Conservation (phyloP, 2,329 filamentous ascomycete species). For the Leptoxyphium fumago region DNA sequence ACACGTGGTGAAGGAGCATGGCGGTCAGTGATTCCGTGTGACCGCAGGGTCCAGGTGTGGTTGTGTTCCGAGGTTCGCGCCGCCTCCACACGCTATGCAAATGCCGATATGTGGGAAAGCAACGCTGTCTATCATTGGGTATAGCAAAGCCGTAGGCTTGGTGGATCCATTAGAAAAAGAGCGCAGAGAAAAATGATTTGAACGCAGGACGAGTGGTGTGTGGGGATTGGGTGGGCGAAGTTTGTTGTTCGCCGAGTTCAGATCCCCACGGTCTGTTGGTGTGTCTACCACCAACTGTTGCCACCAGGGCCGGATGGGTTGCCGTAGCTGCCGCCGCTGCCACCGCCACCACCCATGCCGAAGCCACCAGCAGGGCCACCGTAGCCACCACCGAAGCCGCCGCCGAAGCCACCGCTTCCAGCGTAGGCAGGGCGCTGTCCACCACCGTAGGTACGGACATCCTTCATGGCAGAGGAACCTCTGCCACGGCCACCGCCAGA, state of each 20-base stretch:
- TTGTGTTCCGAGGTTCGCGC: constrained; percentile 2
- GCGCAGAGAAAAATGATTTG: background rate
- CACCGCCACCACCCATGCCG: constrained; percentile 27
- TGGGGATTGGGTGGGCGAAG: too few relatives aligned
- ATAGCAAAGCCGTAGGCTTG: constrained; percentile 9
- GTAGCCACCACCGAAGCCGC: constrained; percentile 27
- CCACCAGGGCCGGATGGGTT: constrained; percentile 47
- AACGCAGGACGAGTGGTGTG: too few relatives aligned
- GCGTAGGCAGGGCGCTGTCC: constrained; percentile 44
- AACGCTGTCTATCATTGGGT: constrained; percentile 34
- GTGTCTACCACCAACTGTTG: constrained; percentile 48
- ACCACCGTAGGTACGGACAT: constrained; percentile 53
- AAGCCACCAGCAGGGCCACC: constrained; percentile 24
- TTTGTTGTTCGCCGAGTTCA: too few relatives aligned
- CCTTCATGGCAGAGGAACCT: constrained; percentile 58
- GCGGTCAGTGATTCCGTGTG: background rate
- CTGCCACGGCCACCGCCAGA: constrained; percentile 61
- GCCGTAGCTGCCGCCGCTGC: constrained; percentile 46
- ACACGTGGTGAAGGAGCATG: background rate
- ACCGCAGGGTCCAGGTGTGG: background rate
- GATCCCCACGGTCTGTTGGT: background rate
- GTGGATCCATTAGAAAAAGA: constrained; percentile 4
- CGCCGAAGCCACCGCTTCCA: constrained; percentile 36
- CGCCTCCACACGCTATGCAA: constrained; percentile 5
- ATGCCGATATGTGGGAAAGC: constrained; percentile 20